Conservation (phyloP, 345 rosid genomes). For the Barbarea vulgaris region DNA sequence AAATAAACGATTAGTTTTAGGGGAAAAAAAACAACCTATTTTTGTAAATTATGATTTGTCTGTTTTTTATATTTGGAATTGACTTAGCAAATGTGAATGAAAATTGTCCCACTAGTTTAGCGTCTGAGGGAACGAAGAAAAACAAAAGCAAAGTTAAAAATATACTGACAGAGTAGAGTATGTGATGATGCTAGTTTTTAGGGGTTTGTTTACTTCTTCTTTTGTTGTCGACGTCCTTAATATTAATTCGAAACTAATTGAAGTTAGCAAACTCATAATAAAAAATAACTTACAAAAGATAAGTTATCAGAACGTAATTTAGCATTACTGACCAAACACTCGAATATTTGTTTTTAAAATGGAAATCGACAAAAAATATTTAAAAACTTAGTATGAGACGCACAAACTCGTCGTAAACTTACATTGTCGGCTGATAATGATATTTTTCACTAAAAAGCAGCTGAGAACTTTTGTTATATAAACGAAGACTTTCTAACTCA, state of each 20-base stretch:
- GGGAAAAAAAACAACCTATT: not conserved
- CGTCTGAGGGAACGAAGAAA: not conserved
- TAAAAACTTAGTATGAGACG: no score
- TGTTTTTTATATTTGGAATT: constrained; percentile 17
- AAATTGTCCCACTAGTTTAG: constrained; percentile 24
- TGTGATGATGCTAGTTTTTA: constrained; percentile 42
- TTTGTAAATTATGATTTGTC: constrained; percentile 3
- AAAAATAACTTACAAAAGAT: not conserved
- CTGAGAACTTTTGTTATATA: no score
- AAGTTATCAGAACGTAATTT: not conserved
- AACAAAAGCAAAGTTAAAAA: constrained; percentile 18
- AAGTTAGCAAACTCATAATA: no score
- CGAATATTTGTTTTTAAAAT: no score
- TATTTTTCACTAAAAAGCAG: no score
- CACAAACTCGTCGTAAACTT: no score
- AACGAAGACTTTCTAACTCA: no score
- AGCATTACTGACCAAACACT: no score
- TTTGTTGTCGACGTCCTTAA: no score
- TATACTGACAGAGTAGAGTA: not conserved
- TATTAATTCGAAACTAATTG: no score
- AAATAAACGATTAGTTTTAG: not conserved
- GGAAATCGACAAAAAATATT: no score
- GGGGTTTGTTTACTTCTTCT: constrained; percentile 11
- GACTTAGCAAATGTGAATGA: constrained; percentile 31
- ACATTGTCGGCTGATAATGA: no score